These are phyloP conservation scores for Bipolaris victoriae DNA, from an alignment of 2,329 filamentous ascomycete species.

Conservation along the genomic window DNA sequence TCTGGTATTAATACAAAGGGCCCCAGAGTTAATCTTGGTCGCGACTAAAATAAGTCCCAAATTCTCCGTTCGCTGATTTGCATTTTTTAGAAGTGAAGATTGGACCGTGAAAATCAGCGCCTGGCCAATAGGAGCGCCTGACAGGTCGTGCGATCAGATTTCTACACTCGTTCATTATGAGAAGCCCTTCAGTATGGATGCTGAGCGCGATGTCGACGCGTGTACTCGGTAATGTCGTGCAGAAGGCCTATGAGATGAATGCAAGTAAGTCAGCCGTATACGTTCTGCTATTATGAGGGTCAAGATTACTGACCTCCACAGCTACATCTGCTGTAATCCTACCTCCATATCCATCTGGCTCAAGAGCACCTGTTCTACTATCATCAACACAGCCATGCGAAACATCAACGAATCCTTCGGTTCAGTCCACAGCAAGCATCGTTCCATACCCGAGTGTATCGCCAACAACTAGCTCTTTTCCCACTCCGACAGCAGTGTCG, in stretches of 20 bases:
- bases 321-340: constrained; percentile 17
- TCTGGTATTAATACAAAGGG: constrained; percentile 20
- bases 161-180: constrained; percentile 24
- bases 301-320: constrained; percentile 10
- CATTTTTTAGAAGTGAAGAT: constrained; percentile 8
- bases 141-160: constrained; percentile 9
- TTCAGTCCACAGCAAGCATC: not conserved
- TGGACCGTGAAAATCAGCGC: constrained; percentile 1
- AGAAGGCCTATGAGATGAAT: constrained; percentile 13
- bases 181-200: constrained; percentile 21
- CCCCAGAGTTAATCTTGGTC: constrained; percentile 5
- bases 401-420: not conserved
- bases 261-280: constrained; percentile 18
- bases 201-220: constrained; percentile 24
- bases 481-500: not conserved
- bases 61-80: constrained; percentile 11
- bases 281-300: not conserved
- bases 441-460: not conserved
- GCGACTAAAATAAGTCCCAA: constrained; percentile 17
- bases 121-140: constrained; percentile 22
- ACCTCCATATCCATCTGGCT: constrained; percentile 22
- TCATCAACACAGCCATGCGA: constrained; percentile 3
- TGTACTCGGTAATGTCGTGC: constrained; percentile 21
- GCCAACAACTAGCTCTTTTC: not conserved
- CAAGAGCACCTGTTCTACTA: constrained; percentile 3